A percentile compares a stretch with the other conserved stretches of the same genome.
Conservation (phyloP, 768 basidiomycete species). For the Russula dissimulans region DNA sequence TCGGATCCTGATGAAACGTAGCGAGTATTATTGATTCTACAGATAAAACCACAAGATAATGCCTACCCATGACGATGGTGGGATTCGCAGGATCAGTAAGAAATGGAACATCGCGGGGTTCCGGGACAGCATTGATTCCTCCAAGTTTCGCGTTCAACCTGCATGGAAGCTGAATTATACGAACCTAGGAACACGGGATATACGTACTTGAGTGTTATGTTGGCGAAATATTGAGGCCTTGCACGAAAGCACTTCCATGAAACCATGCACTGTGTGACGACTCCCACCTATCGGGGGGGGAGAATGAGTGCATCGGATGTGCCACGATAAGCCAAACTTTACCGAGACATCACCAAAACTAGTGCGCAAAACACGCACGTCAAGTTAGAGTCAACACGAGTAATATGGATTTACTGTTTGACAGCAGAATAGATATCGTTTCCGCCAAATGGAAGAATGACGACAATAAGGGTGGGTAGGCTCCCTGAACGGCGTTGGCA, state of each 20-base stretch:
- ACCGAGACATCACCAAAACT: conserved; percentile 7
- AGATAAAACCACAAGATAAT: neutral
- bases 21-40: neutral
- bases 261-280: conserved; percentile 72
- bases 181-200: neutral
- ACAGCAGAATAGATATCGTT: conserved; percentile 68
- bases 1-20: conserved; percentile 48
- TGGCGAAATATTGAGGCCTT: conserved; percentile 70
- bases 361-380: neutral
- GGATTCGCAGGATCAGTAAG: conserved; percentile 64
- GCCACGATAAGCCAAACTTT: neutral
- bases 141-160: conserved; percentile 82
- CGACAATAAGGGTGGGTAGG: conserved; percentile 17
- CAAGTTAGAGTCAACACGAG: neutral
- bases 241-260: conserved; percentile 52
- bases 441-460: conserved; percentile 30
- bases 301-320: neutral
- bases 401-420: conserved; percentile 53
- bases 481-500: conserved; percentile 32
- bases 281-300: conserved; percentile 37
- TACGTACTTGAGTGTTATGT: conserved; percentile 67
- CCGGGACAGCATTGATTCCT: conserved; percentile 73
- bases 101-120: conserved; percentile 52
- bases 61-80: conserved; percentile 67
- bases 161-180: neutral